Percentiles rank a stretch among this genome's conserved stretches.
phyloP scores from a whole-genome alignment of 164 flowering plant genomes.

The Kingdonia uniflora region DNA sequence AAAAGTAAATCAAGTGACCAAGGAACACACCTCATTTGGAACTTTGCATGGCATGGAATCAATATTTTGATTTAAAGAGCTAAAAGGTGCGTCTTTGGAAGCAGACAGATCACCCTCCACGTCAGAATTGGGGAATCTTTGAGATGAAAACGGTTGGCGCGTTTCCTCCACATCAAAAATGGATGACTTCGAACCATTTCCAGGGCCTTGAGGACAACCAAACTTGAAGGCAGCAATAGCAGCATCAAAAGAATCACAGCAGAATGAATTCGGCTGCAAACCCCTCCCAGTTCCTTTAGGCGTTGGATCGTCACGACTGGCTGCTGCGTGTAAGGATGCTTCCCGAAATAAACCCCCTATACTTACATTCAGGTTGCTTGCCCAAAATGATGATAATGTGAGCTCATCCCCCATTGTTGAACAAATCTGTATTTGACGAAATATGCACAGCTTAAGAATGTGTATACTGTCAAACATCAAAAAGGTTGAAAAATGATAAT shows the following conservation, averaged over 20 bases:
- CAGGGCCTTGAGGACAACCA: constrained; percentile 16
- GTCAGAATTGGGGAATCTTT: constrained; percentile 22
- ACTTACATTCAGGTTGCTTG: constrained; percentile 46
- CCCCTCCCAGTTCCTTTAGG: constrained; percentile 4
- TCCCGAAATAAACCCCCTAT: constrained; percentile 70
- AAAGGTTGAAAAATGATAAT: too few species aligned
- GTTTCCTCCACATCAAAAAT: constrained; percentile 74
- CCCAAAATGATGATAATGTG: constrained; percentile 24
- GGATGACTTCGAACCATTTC: constrained; percentile 24
- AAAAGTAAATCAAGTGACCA: neutral
- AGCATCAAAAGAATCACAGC: constrained; percentile 52
- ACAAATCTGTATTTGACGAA: constrained; percentile 20
- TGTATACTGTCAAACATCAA: neutral
- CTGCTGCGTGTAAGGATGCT: constrained; percentile 46
- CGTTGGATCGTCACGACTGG: constrained; percentile 10
- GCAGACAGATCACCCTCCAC: constrained; percentile 12
- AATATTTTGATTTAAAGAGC: constrained; percentile 14
- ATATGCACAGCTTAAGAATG: neutral
- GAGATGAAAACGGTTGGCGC: constrained; percentile 58
- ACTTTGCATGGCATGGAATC: constrained; percentile 18
- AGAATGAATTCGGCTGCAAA: constrained; percentile 22
- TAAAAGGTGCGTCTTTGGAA: constrained; percentile 14
- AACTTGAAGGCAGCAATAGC: constrained; percentile 25
- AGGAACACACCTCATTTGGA: constrained; percentile 27
- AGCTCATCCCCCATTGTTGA: constrained; percentile 6